Base-by-base conservation (phyloP, 2,329 filamentous ascomycete genomes). In the Fusarium abutilonis region DNA sequence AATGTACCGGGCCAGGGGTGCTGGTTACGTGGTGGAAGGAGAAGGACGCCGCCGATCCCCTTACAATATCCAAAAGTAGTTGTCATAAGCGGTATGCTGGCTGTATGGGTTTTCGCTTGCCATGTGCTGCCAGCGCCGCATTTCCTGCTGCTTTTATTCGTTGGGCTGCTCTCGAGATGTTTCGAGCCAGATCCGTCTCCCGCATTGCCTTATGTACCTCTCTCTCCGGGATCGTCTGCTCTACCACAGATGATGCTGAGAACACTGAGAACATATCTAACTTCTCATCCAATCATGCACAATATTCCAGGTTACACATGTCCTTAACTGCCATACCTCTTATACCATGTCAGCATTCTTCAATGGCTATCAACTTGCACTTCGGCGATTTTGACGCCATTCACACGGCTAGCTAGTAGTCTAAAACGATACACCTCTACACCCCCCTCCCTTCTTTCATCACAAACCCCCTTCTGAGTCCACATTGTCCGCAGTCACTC, bases 1-100 rank as follows among this genome's bases (percentile, higher is more conserved):
- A 71, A 66, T 44, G 53, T 60, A 56, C 58, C 52, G 68, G 62
- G 60, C 68, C 64, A 66, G 63, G 68, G 65, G 60, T 66, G 62
- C 28, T 36, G 46, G 52, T 56, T 63, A 47, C 43, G 56, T 58
- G 50, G 64, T 56, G 56, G 61, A 56, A 50, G 50, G 60, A 54
- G 66, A 54, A 59, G 41, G 57, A 55, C 56, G 52, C 58, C 52
- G 67, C 58, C 56, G 66, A 72, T 72, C 69, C 63, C 62, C 56
- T 53, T 47, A 63, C 60, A 68, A 67, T 70, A 52, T 67, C 52
- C 44, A 66, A 58, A 62, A 26, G 56, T 50, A 57, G 52, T 68
- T 64, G 44, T 38, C 52, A 53, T 59, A 60, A 69, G 59, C 49
- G 47, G 43, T 59, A 49, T 64, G 29, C 14, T 56, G 45, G 43